Evolutionary conservation across 345 rosid genomes (phyloP).

Genomic region (Trapa bicornis): DNA sequence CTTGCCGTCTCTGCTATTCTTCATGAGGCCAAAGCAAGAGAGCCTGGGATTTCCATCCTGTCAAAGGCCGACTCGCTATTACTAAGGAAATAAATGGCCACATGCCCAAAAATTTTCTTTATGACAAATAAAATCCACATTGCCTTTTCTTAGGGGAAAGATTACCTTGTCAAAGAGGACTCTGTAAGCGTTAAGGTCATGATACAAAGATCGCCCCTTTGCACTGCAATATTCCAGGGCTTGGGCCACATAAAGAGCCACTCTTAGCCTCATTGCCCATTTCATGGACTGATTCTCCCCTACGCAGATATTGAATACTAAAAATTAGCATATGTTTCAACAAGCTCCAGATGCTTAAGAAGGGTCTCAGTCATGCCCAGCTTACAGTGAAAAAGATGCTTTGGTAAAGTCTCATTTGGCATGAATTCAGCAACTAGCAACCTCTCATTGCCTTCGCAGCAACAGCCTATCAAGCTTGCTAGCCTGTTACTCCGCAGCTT

Average conservation of each 20-base stretch:
- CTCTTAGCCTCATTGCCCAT: slow-evolving; percentile 44
- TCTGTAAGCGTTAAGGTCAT: slow-evolving; percentile 40
- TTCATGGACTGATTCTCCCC: slow-evolving; percentile 42
- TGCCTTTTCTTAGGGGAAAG: not conserved
- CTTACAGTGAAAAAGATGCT: slow-evolving; percentile 90
- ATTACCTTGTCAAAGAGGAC: slow-evolving; percentile 33
- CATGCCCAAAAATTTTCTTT: not conserved
- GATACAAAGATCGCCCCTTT: slow-evolving; percentile 33
- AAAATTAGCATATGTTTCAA: not conserved
- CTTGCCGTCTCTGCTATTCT: slow-evolving; percentile 43
- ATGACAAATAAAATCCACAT: not conserved
- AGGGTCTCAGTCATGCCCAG: not conserved
- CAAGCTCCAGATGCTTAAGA: not conserved
- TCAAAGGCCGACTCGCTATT: slow-evolving; percentile 3
- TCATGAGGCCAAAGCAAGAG: slow-evolving; percentile 42
- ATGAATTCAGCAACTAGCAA: slow-evolving; percentile 92
- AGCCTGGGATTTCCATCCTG: slow-evolving; percentile 45
- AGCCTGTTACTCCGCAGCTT: slow-evolving; percentile 64
- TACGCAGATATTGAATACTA: slow-evolving; percentile 6
- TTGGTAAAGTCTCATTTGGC: slow-evolving; percentile 88
- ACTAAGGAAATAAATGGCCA: not conserved
- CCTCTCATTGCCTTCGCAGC: slow-evolving; percentile 80
- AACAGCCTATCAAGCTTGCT: slow-evolving; percentile 82
- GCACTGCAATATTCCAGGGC: slow-evolving; percentile 36
- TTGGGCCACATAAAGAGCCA: slow-evolving; percentile 32